Evolutionary conservation across 805 yeast genomes (phyloP), one percentile per base, ranked within the genome.

Genomic region (Wickerhamiella hasegawae): DNA sequence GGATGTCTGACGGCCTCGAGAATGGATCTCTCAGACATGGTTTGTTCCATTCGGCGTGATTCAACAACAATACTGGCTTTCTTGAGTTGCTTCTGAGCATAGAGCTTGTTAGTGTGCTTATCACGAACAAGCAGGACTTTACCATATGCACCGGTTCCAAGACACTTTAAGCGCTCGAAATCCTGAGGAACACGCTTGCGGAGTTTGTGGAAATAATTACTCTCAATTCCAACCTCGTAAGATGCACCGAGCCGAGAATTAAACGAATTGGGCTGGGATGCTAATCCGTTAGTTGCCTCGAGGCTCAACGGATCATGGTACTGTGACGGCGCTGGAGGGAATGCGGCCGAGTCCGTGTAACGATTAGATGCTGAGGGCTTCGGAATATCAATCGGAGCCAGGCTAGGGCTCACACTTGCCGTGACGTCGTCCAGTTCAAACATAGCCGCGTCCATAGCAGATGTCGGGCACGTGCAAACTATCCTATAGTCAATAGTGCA

Each of bases 111-210:
- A 0, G 80, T 69, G 17, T 57, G 42, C 35, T 54, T 61, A 49
- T 83, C 84, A 33, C 72, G 69, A 1, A 83, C 94, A 17, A 83
- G 58, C 6, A 80, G 58, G 3, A 83, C 95, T 51, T 80, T 82
- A 3, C 95, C 94, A 45, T 79, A 83, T 2, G 94, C 83, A 3
- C 95, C 95, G 34, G 74, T 69, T 0, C 95, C 95, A 4, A 83
- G 60, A 0, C 82, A 90, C 44, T 71, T 76, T 5, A 84, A 55
- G 2, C 80, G 78, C 45, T 68, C 73, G 47, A 84, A 83, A 49
- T 83, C 93, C 3, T 32, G 31, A 1, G 57, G 56, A 1, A 35
- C 34, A 42, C 52, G 49, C 41, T 48, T 51, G 16, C 45, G 43
- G 17, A 43, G 34, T 17, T 43, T 42, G 23, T 16, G 26, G 14